Evolutionary conservation across 2,329 filamentous ascomycete species (phyloP).

Genomic region (Alternaria solani): DNA sequence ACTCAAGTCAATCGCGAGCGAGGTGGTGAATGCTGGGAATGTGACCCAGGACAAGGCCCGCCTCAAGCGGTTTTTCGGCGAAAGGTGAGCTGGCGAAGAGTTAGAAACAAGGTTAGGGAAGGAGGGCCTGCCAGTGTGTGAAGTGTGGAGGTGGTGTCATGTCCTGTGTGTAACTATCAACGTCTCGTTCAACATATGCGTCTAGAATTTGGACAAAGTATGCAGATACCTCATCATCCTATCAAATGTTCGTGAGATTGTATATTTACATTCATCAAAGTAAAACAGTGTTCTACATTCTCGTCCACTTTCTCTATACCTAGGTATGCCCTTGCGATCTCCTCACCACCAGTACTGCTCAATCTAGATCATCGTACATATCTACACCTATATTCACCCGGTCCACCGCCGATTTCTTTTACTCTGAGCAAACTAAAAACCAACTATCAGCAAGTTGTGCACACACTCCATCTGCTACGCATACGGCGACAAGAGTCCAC

Average conservation of each 20-base stretch:
- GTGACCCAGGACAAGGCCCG: constrained; percentile 32
- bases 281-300: not conserved
- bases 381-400: not conserved
- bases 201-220: not conserved
- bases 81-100: constrained; percentile 28
- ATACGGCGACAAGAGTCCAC: not conserved
- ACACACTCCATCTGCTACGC: not conserved
- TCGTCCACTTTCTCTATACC: not conserved
- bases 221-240: not conserved
- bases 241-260: not conserved
- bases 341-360: not conserved
- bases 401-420: not conserved
- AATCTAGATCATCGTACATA: not conserved
- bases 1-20: constrained; percentile 29
- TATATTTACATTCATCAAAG: not conserved
- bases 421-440: not conserved
- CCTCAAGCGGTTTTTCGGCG: constrained; percentile 31
- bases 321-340: not conserved
- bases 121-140: constrained; percentile 11
- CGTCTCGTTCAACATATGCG: not conserved
- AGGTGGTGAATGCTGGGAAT: constrained; percentile 36
- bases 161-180: not conserved
- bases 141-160: not conserved
- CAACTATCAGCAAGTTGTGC: not conserved
- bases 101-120: constrained; percentile 11